Base-by-base conservation (phyloP, 768 basidiomycete genomes). In the Russula griseocarnosa region DNA sequence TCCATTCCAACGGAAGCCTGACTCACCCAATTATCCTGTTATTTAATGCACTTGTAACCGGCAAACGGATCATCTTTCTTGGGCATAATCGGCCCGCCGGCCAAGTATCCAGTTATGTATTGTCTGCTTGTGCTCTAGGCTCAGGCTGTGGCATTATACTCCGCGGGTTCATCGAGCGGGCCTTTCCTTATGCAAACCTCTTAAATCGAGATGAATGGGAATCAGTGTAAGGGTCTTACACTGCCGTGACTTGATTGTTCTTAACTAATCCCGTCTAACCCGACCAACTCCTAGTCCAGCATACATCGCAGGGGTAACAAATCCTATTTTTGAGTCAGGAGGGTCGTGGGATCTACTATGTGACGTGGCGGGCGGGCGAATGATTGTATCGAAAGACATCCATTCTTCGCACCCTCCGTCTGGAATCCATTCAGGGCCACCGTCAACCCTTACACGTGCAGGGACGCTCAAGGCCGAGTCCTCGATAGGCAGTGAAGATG, bases 251-350 rank as follows among this genome's bases (percentile, higher is more conserved):
- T 2, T 16, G 0, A n/a, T n/a, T 38, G 26, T 24, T 16, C 47
- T 38, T 24, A 28, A 52, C 59, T 61, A 20, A 60, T 58, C 22
- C 28, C 16, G 26, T 9, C 30, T 53, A 22, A 16, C 20, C 55
- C 30, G 47, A 51, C n/a, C 40, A 36, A 26, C 58, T 70, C 28
- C 49, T 22, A 94, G 93, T 44, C 87, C 90, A 5, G 96, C 92
- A 14, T 99, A 88, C 72, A 94, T 99, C 58, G 97, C 95, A 11
- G 97, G 97, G 1, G 96, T 98, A 3, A 95, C 92, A 1, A 99
- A 99, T 70, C 97, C 95, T 2, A 94, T 98, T 52, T 98, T 98
- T 75, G 93, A 96, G 70, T 79, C 88, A 1, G 83, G 88, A 0
- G 85, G 87, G 0, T 81, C 84, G 14, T 99, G 97, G 97, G 97